Evolutionary conservation across 2,329 filamentous ascomycete species (phyloP), one percentile per base, ranked within the genome.

Genomic region (Pseudodiploospora longispora): DNA sequence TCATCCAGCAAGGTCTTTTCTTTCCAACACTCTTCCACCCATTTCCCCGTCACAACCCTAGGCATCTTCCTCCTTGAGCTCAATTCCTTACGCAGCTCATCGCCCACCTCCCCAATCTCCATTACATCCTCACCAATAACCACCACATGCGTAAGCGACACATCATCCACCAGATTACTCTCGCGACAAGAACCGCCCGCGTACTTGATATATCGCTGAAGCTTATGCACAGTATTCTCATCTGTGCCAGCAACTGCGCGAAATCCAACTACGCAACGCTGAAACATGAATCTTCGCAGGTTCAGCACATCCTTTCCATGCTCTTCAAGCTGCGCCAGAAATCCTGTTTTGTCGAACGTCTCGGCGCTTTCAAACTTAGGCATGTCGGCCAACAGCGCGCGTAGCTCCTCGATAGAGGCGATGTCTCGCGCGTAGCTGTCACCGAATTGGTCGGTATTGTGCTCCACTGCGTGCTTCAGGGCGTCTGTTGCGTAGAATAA

Each of bases 381-480:
- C 69, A 82, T 80, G 3, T 63, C 59, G 6, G 55, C 55, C 37
- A 82, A 50, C 0, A 82, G 58, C 3, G 59, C 58, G 34, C 62
- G 69, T 39, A 95, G 71, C 55, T 91, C 85, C 2, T 79, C 73
- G 0, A 76, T 54, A 1, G 70, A 72, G 1, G 69, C 72, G 6
- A 84, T 67, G 54, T 95, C 81, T 4, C 90, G 73, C 1, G 81
- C 76, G 62, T 87, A 97, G 57, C 88, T 90, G 60, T 98, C 93
- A 1, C 85, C 85, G 54, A 80, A 93, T 42, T 73, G 68, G 59
- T 98, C 93, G 2, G 84, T 73, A 50, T 84, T 86, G 3, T 67
- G 65, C 33, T 75, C 70, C 7, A 83, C 77, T 6, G 71, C 68
- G 6, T 68, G 68, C 35, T 67, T 63, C 43, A 81, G 70, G 2